Base-by-base conservation (phyloP, 2,329 filamentous ascomycete genomes). In the Claviceps sp. region DNA sequence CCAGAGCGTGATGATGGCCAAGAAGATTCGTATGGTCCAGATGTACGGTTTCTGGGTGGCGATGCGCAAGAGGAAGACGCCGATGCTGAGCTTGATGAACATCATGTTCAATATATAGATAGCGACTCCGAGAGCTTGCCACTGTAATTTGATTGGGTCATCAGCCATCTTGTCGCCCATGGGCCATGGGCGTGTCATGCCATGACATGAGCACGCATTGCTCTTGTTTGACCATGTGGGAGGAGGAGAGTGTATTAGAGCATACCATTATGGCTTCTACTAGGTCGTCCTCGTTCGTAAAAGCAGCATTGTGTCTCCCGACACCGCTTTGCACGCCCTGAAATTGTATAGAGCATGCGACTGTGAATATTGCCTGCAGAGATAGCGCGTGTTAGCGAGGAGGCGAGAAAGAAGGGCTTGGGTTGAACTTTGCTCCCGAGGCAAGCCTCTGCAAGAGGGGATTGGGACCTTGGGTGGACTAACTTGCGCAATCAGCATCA, bases 41-140 rank as follows among this genome's bases (percentile, higher is more conserved):
- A 66, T 72, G 59, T 78, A 79, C 22, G 70, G 60, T 47, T 64
- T 70, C 43, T 69, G 64, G 3, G 69, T 67, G 1, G 74, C 70
- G 16, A 78, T 64, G 5, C 73, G 68, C 18, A 79, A 61, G 8
- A 78, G 67, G 54, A 77, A 77, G 53, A 77, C 64, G 37, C 70
- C 72, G 47, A 79, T 77, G 62, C 76, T 76, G 49, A 78, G 62
- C 62, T 79, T 79, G 62, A 77, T 72, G 54, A 79, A 72, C 68
- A 77, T 72, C 75, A 79, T 79, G 54, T 76, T 69, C 9, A 71
- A 55, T 45, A 78, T 64, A 52, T 78, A 78, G 2, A 70, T 71
- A 6, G 69, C 72, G 1, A 74, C 74, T 11, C 73, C 72, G 34
- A 78, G 57, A 24, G 75, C 72, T 65, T 78, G 75, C 64, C 70